These are phyloP conservation scores for Zopfia rhizophila DNA, from an alignment of 2,329 filamentous ascomycete species.

Conservation along the genomic window DNA sequence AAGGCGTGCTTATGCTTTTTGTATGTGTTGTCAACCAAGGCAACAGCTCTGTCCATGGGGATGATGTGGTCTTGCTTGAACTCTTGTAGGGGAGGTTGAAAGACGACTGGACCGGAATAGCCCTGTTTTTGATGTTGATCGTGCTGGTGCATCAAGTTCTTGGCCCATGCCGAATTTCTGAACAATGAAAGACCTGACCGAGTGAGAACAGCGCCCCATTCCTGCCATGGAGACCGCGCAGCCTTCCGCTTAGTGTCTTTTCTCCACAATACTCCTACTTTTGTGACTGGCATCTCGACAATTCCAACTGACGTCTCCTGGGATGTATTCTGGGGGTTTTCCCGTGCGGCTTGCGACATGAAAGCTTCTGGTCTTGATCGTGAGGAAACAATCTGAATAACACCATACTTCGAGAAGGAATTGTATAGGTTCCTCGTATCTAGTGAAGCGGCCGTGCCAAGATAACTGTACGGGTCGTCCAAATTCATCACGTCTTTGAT, in stretches of 20 bases:
- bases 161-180: constrained; percentile 91
- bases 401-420: constrained; percentile 89
- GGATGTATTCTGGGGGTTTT: constrained; percentile 83
- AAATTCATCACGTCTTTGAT: constrained; percentile 92
- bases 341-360: constrained; percentile 85
- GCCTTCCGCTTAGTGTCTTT: constrained; percentile 96
- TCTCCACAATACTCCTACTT: constrained; percentile 93
- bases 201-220: constrained; percentile 97
- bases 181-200: constrained; percentile 98
- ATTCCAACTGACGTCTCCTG: constrained; percentile 84
- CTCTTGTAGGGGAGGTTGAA: constrained; percentile 87
- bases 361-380: constrained; percentile 95
- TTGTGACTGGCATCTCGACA: constrained; percentile 97
- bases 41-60: constrained; percentile 92
- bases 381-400: constrained; percentile 94
- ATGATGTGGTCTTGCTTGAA: constrained; percentile 96
- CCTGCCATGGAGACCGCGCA: constrained; percentile 94
- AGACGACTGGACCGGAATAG: constrained; percentile 81
- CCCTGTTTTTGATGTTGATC: constrained; percentile 83
- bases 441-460: constrained; percentile 78
- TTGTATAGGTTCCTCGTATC: constrained; percentile 85
- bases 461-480: constrained; percentile 90
- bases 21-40: constrained; percentile 85
- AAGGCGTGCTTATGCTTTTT: constrained; percentile 97
- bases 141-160: constrained; percentile 87